Conservation (phyloP, 2,329 filamentous ascomycete genomes). For the Xylariales sp. region DNA sequence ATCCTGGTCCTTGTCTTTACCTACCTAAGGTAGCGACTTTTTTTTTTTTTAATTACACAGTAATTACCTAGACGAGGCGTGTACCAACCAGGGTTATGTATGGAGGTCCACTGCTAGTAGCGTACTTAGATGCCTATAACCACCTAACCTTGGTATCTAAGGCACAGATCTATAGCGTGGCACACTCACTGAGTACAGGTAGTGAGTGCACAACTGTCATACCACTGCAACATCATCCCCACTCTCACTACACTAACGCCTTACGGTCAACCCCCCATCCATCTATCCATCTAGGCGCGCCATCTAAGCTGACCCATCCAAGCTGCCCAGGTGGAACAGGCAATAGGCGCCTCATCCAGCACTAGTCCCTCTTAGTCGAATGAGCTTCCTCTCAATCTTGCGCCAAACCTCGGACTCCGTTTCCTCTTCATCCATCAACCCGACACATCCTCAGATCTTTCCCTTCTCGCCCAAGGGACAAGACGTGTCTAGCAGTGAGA, state of each 20-base stretch:
- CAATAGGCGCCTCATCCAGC: not conserved
- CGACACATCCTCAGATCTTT: slow-evolving; percentile 18
- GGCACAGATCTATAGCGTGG: no score
- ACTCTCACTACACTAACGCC: not conserved
- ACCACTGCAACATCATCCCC: slow-evolving; percentile 8
- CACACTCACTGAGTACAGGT: no score
- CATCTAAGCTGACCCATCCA: no score
- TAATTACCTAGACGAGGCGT: not conserved
- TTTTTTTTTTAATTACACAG: not conserved
- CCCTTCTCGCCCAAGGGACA: slow-evolving; percentile 17
- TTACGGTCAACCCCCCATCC: not conserved
- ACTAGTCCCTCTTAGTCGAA: slow-evolving; percentile 16
- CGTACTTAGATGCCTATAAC: no score
- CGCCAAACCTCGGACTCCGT: slow-evolving; percentile 26
- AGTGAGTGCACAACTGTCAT: not conserved
- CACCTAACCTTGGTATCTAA: no score
- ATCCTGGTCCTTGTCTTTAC: not conserved
- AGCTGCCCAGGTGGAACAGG: no score
- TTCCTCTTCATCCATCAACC: slow-evolving; percentile 21
- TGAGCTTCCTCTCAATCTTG: slow-evolving; percentile 27
- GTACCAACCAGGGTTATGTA: no score
- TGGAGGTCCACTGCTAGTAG: no score
- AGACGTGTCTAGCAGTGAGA: slow-evolving; percentile 33
- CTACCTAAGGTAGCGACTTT: no score
- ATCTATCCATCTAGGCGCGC: slow-evolving; percentile 15